Conservation (phyloP, 768 basidiomycete genomes). For the Collybiopsis luxurians region DNA sequence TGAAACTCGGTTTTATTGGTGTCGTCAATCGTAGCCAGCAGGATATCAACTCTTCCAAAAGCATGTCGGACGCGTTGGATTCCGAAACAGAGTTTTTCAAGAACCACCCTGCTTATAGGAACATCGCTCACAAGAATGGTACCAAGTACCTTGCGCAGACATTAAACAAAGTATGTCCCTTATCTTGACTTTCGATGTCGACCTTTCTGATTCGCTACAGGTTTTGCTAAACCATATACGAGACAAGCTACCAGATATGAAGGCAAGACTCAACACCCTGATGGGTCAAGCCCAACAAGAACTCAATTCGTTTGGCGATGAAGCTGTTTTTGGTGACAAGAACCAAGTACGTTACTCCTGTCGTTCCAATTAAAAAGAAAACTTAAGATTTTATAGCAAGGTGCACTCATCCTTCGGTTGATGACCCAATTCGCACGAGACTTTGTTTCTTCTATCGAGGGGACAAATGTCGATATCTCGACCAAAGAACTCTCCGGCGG, state of each 20-base stretch:
- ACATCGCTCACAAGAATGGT: slow-evolving; percentile 97
- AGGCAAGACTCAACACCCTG: slow-evolving; percentile 92
- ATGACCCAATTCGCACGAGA: slow-evolving; percentile 99
- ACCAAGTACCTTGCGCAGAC: slow-evolving; percentile 92
- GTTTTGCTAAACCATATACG: slow-evolving; percentile 97
- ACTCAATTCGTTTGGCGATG: slow-evolving; percentile 92
- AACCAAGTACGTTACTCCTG: slow-evolving; percentile 56
- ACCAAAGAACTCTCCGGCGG: slow-evolving; percentile 99
- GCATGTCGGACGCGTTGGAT: slow-evolving; percentile 79
- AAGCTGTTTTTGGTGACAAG: slow-evolving; percentile 87
- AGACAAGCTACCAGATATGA: slow-evolving; percentile 99
- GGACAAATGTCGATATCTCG: slow-evolving; percentile 92
- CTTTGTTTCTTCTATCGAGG: slow-evolving; percentile 96
- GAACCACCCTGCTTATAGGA: slow-evolving; percentile 87
- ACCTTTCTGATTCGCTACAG: slow-evolving; percentile 28
- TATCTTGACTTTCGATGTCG: background rate
- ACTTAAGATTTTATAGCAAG: slow-evolving; percentile 50
- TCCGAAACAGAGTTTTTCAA: slow-evolving; percentile 91
- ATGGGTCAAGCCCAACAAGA: slow-evolving; percentile 99
- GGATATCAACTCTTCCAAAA: slow-evolving; percentile 88
- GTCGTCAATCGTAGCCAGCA: slow-evolving; percentile 97
- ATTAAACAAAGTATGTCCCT: slow-evolving; percentile 77
- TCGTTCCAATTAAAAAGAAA: slow-evolving; percentile 10
- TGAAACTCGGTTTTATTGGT: slow-evolving; percentile 97
- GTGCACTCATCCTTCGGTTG: slow-evolving; percentile 84